Evolutionary conservation across 768 basidiomycete species (phyloP).

Genomic region (Dendrothele bispora): DNA sequence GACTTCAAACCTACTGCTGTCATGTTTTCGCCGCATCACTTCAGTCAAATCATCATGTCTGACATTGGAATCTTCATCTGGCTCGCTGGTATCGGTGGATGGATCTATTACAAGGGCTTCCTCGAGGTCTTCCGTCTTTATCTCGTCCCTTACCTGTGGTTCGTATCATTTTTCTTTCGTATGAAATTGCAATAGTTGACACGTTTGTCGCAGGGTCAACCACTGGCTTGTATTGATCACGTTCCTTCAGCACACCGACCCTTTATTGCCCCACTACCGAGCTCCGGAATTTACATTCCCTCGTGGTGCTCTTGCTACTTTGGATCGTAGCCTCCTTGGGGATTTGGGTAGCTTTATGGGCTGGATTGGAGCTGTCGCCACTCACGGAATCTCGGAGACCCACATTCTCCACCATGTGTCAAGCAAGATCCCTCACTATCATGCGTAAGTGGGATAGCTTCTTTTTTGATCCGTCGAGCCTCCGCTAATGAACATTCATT

Average conservation of each 20-base stretch:
- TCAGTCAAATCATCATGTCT: constrained; percentile 73
- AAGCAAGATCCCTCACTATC: constrained; percentile 96
- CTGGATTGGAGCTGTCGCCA: constrained; percentile 82
- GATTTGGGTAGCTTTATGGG: constrained; percentile 78
- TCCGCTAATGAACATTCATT: constrained; percentile 1
- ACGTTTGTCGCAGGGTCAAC: constrained; percentile 56
- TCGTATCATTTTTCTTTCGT: constrained; percentile 6
- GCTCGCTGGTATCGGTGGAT: constrained; percentile 56
- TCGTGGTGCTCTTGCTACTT: constrained; percentile 88
- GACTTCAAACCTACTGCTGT: constrained; percentile 77
- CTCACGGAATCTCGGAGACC: constrained; percentile 93
- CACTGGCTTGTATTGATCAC: constrained; percentile 97
- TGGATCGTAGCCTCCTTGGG: constrained; percentile 82
- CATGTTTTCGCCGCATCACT: constrained; percentile 87
- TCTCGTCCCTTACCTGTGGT: constrained; percentile 87
- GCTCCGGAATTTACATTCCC: constrained; percentile 87
- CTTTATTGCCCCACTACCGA: constrained; percentile 91
- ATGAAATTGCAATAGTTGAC: constrained; percentile 3
- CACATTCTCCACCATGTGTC: constrained; percentile 91
- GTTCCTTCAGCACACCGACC: constrained; percentile 98
- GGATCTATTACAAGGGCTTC: constrained; percentile 65
- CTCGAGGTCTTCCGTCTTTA: constrained; percentile 76
- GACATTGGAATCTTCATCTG: constrained; percentile 81
- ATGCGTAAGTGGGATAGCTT: constrained; percentile 50
- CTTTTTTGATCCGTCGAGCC: neutral